Percentiles rank a stretch among this genome's conserved stretches.
Evolutionary conservation across 108 stramenopile species (phyloP).

Genomic region (Chaetoceros tenuissimus): DNA sequence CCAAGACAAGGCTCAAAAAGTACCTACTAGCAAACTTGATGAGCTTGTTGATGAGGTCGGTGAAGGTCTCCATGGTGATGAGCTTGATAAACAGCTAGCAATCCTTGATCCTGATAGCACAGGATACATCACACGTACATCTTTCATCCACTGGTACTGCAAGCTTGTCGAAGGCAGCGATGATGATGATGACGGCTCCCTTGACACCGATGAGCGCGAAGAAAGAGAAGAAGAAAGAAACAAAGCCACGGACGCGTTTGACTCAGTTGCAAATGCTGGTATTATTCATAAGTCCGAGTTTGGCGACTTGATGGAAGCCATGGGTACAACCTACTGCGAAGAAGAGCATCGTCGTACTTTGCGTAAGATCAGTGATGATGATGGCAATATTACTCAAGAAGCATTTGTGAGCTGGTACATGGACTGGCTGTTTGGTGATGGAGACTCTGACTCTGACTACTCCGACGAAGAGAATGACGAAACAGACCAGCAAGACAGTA

Average conservation of each 20-base stretch:
- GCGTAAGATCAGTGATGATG: constrained; percentile 32
- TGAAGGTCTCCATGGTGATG: constrained; percentile 82
- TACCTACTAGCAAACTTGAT: constrained; percentile 47
- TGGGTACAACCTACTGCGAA: constrained; percentile 85
- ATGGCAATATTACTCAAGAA: constrained; percentile 25
- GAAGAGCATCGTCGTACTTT: constrained; percentile 67
- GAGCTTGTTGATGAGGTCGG: constrained; percentile 65
- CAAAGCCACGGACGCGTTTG: constrained; percentile 44
- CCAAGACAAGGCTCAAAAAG: constrained; percentile 15
- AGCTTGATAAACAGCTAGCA: constrained; percentile 50
- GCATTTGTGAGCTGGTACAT: constrained; percentile 79
- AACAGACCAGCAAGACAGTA: neutral
- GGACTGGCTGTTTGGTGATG: constrained; percentile 82
- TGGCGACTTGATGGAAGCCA: constrained; percentile 52
- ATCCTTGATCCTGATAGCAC: constrained; percentile 37
- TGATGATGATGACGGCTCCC: constrained; percentile 27
- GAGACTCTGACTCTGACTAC: constrained; percentile 40
- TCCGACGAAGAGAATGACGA: constrained; percentile 7
- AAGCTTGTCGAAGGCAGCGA: constrained; percentile 28
- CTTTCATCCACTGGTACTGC: constrained; percentile 69
- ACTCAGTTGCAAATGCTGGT: constrained; percentile 13
- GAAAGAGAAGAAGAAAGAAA: constrained; percentile 62
- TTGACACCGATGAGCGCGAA: constrained; percentile 30
- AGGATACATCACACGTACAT: constrained; percentile 30
- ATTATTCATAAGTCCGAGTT: constrained; percentile 32